Percentiles rank a stretch among this genome's conserved stretches.
phyloP scores from a whole-genome alignment of 176 grass and related monocot genomes.

The Musa troglodytarum region DNA sequence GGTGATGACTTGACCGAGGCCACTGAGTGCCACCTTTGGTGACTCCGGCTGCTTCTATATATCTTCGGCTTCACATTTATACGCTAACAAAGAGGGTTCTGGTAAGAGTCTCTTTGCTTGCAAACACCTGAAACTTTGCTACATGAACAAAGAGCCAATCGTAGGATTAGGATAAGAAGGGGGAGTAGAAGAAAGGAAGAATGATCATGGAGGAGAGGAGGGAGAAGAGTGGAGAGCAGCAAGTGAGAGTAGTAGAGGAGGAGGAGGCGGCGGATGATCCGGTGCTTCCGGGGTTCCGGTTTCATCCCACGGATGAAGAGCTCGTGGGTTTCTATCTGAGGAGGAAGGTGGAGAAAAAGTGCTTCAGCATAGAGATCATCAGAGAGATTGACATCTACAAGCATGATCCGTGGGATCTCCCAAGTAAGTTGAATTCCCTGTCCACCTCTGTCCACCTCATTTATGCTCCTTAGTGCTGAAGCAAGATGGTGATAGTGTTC shows the following conservation, averaged over 20 bases:
- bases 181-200: neutral
- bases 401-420: constrained; percentile 61
- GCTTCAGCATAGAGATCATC: constrained; percentile 66
- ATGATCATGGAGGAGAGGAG: neutral
- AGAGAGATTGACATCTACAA: constrained; percentile 77
- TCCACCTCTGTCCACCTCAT: no score
- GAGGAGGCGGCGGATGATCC: constrained; percentile 29
- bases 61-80: neutral
- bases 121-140: neutral
- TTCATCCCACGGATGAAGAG: constrained; percentile 84
- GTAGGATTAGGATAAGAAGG: neutral
- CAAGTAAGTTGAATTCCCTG: constrained; percentile 33
- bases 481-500: no score
- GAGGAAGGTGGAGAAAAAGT: constrained; percentile 62
- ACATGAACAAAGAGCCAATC: neutral
- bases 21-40: neutral
- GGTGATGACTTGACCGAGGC: neutral
- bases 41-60: no score
- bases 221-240: constrained; percentile 6
- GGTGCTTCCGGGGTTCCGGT: constrained; percentile 67
- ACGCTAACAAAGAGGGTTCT: neutral
- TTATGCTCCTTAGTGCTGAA: no score
- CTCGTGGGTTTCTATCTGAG: constrained; percentile 66
- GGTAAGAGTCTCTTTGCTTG: neutral
- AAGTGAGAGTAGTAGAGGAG: constrained; percentile 9